Percentiles rank a stretch among this genome's conserved stretches.
Conservation (phyloP, 1,284 basidiomycete genomes). For the Cutaneotrichosporon dermatis region DNA sequence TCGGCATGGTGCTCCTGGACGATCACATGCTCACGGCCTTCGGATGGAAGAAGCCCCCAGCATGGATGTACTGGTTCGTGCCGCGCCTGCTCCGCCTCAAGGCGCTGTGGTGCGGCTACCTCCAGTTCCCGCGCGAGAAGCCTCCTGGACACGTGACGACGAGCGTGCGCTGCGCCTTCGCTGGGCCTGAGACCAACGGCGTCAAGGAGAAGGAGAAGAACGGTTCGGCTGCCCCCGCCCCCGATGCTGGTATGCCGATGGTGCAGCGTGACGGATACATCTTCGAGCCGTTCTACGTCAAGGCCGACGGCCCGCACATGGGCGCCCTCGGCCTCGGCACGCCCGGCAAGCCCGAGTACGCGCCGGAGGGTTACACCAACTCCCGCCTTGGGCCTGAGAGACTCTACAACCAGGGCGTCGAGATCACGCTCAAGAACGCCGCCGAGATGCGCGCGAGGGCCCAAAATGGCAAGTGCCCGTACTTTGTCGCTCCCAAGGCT, state of each 20-base stretch:
- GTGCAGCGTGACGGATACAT: conserved; percentile 12
- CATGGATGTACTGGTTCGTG: conserved; percentile 4
- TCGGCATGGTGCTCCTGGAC: conserved; percentile 12
- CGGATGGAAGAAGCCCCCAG: conserved; percentile 3
- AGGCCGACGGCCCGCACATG: neutral
- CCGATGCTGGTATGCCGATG: neutral
- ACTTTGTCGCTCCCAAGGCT: neutral
- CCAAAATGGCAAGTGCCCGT: conserved; percentile 7
- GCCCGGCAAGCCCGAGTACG: conserved; percentile 5
- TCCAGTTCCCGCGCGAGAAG: conserved; percentile 4
- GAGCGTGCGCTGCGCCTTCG: neutral
- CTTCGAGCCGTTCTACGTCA: conserved; percentile 17
- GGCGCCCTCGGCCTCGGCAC: conserved; percentile 4
- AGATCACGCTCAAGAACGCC: neutral
- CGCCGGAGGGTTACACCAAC: conserved; percentile 4
- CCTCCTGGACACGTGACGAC: neutral
- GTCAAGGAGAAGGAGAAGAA: neutral
- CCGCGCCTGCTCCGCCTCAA: conserved; percentile 9
- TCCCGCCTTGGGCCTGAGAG: conserved; percentile 8
- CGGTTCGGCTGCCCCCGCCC: neutral
- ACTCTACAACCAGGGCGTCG: conserved; percentile 4
- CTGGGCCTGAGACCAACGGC: neutral
- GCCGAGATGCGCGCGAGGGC: conserved; percentile 7
- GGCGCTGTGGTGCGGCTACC: conserved; percentile 1
- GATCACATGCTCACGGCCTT: conserved; percentile 14